These are phyloP conservation scores for Selenicereus undatus DNA, from an alignment of 148 eudicot genomes.

Conservation along the genomic window DNA sequence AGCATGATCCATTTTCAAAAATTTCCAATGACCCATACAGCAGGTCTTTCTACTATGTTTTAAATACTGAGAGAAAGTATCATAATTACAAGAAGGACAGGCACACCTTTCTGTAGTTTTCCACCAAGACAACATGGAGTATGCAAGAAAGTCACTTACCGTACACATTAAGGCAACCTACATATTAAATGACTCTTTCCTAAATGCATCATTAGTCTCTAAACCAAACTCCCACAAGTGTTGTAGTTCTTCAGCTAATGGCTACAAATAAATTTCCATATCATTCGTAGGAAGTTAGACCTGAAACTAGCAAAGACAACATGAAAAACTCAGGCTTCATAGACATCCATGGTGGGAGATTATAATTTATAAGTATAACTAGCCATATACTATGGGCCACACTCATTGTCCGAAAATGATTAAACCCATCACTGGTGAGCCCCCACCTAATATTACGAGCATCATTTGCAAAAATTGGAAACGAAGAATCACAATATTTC, in stretches of 20 bases:
- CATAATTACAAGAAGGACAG: neutral
- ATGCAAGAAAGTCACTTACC: slow-evolving; percentile 6
- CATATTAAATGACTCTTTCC: neutral
- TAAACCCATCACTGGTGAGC: no score
- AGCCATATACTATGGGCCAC: no score
- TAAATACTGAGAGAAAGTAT: neutral
- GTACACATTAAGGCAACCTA: neutral
- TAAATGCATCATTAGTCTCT: slow-evolving; percentile 2
- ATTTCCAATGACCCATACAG: slow-evolving; percentile 3
- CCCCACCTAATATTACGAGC: no score
- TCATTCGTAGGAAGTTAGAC: neutral
- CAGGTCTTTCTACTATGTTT: neutral
- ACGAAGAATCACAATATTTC: no score
- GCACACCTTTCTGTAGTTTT: neutral
- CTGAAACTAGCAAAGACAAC: neutral
- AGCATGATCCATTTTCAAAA: neutral
- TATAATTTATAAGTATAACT: neutral
- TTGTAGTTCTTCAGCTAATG: neutral
- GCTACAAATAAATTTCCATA: neutral
- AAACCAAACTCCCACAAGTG: neutral
- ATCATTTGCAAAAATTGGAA: no score
- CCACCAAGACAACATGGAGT: neutral
- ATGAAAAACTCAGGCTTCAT: neutral
- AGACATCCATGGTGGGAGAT: slow-evolving; percentile 3
- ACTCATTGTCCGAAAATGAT: no score